phyloP scores from a whole-genome alignment of 2,329 filamentous ascomycete genomes.

The Magnaporthales sp. region DNA sequence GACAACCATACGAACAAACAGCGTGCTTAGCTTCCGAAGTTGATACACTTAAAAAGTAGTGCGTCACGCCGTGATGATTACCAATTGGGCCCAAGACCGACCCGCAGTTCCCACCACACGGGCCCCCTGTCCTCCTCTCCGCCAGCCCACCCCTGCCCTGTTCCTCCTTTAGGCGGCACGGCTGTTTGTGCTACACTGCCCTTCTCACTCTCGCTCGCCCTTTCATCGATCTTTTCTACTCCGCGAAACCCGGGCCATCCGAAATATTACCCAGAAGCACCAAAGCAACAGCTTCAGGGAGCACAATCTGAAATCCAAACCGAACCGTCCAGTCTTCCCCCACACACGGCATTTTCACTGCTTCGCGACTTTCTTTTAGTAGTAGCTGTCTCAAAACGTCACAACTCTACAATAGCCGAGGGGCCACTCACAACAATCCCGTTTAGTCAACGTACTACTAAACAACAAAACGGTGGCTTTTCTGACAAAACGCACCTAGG shows the following conservation, averaged over 20 bases:
- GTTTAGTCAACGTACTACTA: background rate
- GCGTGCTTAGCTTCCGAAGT: background rate
- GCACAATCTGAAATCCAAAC: constrained; percentile 1
- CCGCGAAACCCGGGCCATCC: constrained; percentile 4
- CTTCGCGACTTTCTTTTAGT: background rate
- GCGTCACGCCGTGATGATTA: constrained; percentile 2
- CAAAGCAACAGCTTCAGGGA: background rate
- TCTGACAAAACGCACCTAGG: background rate
- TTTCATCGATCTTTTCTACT: constrained; percentile 1
- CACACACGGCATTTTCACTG: background rate
- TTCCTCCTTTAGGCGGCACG: background rate
- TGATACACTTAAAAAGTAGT: background rate
- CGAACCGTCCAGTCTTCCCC: background rate
- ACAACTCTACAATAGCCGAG: background rate
- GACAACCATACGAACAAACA: background rate
- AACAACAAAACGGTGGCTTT: background rate
- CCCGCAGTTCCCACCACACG: constrained; percentile 7
- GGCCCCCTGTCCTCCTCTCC: background rate
- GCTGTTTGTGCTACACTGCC: background rate
- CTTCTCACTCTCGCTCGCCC: constrained; percentile 4
- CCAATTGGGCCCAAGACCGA: constrained; percentile 2
- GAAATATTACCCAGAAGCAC: background rate
- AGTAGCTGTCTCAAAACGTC: background rate
- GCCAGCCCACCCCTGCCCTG: constrained; percentile 1
- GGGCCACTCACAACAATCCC: background rate